Conservation (phyloP, 768 basidiomycete species). For the Leccinum variicolor region DNA sequence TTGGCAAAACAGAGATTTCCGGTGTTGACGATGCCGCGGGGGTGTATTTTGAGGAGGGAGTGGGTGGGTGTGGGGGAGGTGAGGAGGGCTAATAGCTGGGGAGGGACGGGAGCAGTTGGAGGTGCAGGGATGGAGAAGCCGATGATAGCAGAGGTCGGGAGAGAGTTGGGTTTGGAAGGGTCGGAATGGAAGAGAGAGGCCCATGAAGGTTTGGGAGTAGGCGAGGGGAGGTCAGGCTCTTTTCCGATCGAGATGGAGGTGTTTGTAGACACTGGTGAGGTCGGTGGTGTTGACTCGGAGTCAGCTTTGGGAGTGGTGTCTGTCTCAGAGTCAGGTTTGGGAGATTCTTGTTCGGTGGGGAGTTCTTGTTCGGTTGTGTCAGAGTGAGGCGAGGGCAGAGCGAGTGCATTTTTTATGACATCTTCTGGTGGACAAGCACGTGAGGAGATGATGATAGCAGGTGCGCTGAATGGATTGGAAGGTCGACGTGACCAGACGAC, state of each 20-base stretch:
- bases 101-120: constrained; percentile 30
- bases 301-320: too few relatives aligned
- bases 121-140: constrained; percentile 71
- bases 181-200: constrained; percentile 64
- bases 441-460: constrained; percentile 69
- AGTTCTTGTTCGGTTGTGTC: constrained; percentile 20
- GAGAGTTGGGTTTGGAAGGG: constrained; percentile 41
- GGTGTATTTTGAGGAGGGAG: constrained; percentile 40
- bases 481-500: constrained; percentile 77
- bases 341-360: too few relatives aligned
- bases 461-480: constrained; percentile 57
- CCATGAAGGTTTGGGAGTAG: constrained; percentile 68
- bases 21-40: constrained; percentile 86
- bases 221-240: too few relatives aligned
- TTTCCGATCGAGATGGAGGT: constrained; percentile 67
- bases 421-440: constrained; percentile 58
- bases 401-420: constrained; percentile 54
- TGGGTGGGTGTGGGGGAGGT: constrained; percentile 35
- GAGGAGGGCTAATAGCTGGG: constrained; percentile 55
- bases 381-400: constrained; percentile 47
- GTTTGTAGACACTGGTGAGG: constrained; percentile 57
- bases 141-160: constrained; percentile 69
- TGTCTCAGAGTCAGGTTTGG: too few relatives aligned
- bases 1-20: constrained; percentile 99
- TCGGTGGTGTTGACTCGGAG: constrained; percentile 28